Evolutionary conservation across 306 rosid species (phyloP), one percentile per base, ranked within the genome.

Genomic region (Canavalia ensiformis): DNA sequence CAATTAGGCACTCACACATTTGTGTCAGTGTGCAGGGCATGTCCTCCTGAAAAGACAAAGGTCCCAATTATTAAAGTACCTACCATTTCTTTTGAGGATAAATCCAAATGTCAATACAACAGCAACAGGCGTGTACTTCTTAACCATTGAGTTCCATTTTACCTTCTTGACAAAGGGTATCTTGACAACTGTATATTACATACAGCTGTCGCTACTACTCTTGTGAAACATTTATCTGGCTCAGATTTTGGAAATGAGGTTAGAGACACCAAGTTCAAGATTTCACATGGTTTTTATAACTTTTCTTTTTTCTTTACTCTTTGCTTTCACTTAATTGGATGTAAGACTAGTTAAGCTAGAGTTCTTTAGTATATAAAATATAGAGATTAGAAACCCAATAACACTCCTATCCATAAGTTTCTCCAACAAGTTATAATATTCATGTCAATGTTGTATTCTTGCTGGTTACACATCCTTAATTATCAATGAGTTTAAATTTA

Each of bases 121-220:
- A 57, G 28, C 71, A 60, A 51, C 82, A 82, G 82, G 79, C 84
- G 82, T 86, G 84, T 81, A 83, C 39, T 73, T 83, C 74, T 50
- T 5, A 67, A 62, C 74, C 7, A 66, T 58, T 57, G 34, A 56
- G 12, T 67, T 74, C 73, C 18, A 74, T 74, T 84, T 58, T 47
- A 62, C 46, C 68, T 6, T 28, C 47, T 34, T 67, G 30, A 65
- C 77, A 68, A 51, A 37, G 59, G 69, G 75, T 73, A 68, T 54
- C 79, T 82, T 65, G 84, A 86, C 84, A 78, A 74, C 82, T 82
- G 89, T 52, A 44, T 5, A 33, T 37, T 63, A 34, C 42, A 31
- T 33, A 55, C 73, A 74, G 72, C 68, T 46, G 66, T 52, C 79
- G 2, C 54, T 33, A 3, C 54, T 33, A 44, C 39, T 75, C 11